phyloP scores from a whole-genome alignment of 73 alveolate species.

The Paramecium sonneborni region DNA sequence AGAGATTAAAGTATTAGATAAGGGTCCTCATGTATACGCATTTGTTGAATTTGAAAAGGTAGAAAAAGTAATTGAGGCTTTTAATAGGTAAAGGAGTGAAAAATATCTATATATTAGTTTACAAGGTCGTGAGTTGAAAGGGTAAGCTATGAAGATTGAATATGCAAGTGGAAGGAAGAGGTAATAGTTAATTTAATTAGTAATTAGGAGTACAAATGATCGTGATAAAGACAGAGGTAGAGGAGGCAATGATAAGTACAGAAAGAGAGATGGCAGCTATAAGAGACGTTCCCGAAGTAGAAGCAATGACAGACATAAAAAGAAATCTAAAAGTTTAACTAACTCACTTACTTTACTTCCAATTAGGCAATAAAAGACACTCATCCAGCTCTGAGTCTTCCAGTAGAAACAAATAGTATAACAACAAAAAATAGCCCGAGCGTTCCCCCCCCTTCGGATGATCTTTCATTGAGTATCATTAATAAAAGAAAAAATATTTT shows the following conservation, averaged over 20 bases:
- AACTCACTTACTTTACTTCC: neutral
- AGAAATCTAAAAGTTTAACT: slow-evolving; percentile 60
- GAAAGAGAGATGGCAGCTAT: slow-evolving; percentile 34
- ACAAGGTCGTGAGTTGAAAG: slow-evolving; percentile 42
- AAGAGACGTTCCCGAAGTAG: slow-evolving; percentile 46
- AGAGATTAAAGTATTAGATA: slow-evolving; percentile 42
- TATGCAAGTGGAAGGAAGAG: slow-evolving; percentile 51
- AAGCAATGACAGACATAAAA: slow-evolving; percentile 4
- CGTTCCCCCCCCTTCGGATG: slow-evolving; percentile 18
- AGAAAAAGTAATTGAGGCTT: slow-evolving; percentile 7
- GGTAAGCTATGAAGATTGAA: slow-evolving; percentile 50
- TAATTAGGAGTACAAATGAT: neutral
- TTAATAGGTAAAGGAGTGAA: neutral
- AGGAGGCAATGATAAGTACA: slow-evolving; percentile 7
- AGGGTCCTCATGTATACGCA: slow-evolving; percentile 56
- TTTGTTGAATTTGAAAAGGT: slow-evolving; percentile 41
- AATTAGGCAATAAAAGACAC: slow-evolving; percentile 47
- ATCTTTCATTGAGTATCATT: slow-evolving; percentile 35
- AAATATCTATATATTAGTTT: neutral
- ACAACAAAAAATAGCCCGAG: neutral
- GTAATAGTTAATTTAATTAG: slow-evolving; percentile 9
- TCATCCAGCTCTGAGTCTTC: slow-evolving; percentile 58
- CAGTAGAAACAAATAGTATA: neutral
- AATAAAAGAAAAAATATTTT: neutral
- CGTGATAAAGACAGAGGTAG: slow-evolving; percentile 46